phyloP scores from a whole-genome alignment of 2,329 filamentous ascomycete genomes.

The Monosporascus ibericus region DNA sequence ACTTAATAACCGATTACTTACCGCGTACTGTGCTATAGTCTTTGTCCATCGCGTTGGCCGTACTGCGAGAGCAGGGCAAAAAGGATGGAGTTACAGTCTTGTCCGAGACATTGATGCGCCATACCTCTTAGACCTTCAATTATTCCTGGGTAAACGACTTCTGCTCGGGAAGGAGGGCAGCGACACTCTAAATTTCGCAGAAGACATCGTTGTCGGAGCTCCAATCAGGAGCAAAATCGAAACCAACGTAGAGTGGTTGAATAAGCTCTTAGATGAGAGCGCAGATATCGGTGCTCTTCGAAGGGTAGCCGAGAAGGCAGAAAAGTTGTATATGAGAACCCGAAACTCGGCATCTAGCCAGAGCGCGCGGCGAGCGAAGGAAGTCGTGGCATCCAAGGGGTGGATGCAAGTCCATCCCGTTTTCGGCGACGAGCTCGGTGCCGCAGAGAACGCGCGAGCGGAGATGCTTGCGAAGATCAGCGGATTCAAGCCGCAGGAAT shows the following conservation, averaged over 20 bases:
- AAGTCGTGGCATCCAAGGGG: conserved; percentile 61
- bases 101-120: conserved; percentile 83
- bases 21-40: conserved; percentile 34
- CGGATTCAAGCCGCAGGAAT: conserved; percentile 83
- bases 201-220: conserved; percentile 78
- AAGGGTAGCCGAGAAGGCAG: conserved; percentile 75
- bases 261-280: conserved; percentile 69
- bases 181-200: conserved; percentile 62
- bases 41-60: conserved; percentile 95
- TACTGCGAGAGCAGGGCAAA: conserved; percentile 87
- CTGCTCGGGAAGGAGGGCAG: conserved; percentile 62
- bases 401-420: conserved; percentile 75
- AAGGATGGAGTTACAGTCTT: conserved; percentile 93
- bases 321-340: conserved; percentile 87
- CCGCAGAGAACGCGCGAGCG: conserved; percentile 65
- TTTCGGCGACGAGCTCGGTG: conserved; percentile 64
- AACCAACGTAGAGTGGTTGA: conserved; percentile 73
- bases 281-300: conserved; percentile 67
- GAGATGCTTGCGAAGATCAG: conserved; percentile 86
- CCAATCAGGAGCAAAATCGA: conserved; percentile 70
- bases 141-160: conserved; percentile 84
- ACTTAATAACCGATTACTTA: no score
- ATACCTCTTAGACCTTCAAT: conserved; percentile 87
- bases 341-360: conserved; percentile 84
- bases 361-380: conserved; percentile 81